These are phyloP conservation scores for Xylariaceae sp. DNA, from an alignment of 2,329 filamentous ascomycete genomes.

Conservation along the genomic window DNA sequence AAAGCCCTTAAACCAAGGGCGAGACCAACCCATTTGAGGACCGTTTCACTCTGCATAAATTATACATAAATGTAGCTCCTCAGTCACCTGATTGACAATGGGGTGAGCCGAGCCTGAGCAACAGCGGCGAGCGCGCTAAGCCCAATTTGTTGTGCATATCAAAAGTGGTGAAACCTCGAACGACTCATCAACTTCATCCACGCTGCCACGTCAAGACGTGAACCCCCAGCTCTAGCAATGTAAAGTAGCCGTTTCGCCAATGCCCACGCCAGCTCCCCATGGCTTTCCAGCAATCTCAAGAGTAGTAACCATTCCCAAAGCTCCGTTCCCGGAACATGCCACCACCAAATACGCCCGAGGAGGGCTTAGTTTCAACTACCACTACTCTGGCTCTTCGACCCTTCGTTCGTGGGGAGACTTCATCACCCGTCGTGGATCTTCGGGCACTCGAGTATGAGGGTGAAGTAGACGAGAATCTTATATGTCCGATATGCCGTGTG, in stretches of 20 bases:
- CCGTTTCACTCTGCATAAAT: too few species aligned
- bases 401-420: constrained; percentile 28
- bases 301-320: constrained; percentile 17
- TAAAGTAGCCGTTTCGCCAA: too few species aligned
- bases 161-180: too few species aligned
- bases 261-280: constrained; percentile 2
- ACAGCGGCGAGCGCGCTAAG: constrained; percentile 3
- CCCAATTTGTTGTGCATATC: constrained; percentile 11
- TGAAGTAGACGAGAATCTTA: constrained; percentile 52
- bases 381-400: constrained; percentile 37
- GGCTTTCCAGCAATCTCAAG: constrained; percentile 11
- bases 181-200: too few species aligned
- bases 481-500: constrained; percentile 64
- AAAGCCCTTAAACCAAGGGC: too few species aligned
- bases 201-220: not conserved
- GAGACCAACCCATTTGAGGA: too few species aligned
- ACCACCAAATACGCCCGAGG: constrained; percentile 45
- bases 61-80: too few species aligned
- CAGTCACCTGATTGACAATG: not conserved
- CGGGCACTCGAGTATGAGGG: constrained; percentile 52
- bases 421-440: constrained; percentile 46
- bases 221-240: too few species aligned
- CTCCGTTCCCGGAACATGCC: constrained; percentile 35
- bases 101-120: constrained; percentile 7
- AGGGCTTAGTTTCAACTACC: constrained; percentile 35